Evolutionary conservation across 257 asterid genomes (phyloP).

Genomic region (Jaltomata sinuosa): DNA sequence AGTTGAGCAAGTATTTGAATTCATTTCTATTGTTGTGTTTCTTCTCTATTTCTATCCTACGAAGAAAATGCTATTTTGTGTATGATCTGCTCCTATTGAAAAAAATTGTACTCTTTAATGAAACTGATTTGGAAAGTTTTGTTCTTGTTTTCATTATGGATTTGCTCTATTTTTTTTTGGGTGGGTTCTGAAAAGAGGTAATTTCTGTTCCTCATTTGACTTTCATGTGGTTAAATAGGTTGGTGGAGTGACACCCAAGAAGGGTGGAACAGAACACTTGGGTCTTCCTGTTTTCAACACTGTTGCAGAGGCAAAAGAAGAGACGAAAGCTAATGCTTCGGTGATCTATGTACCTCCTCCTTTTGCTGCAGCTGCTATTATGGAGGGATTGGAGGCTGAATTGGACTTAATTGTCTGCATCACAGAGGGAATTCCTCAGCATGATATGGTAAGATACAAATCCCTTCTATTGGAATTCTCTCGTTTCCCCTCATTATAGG

Average conservation of each 20-base stretch:
- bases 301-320: constrained; percentile 93
- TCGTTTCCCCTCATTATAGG: neutral
- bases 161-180: neutral
- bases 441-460: constrained; percentile 71
- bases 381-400: constrained; percentile 94
- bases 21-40: neutral
- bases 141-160: neutral
- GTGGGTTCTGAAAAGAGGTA: neutral
- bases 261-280: constrained; percentile 96
- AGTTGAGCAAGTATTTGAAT: neutral
- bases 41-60: neutral
- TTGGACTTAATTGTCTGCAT: constrained; percentile 90
- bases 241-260: constrained; percentile 93
- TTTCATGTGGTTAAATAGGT: constrained; percentile 39
- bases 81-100: neutral
- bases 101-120: neutral
- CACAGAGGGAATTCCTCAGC: constrained; percentile 98
- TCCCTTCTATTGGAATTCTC: neutral
- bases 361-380: constrained; percentile 84
- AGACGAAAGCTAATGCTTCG: constrained; percentile 87
- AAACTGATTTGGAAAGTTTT: neutral
- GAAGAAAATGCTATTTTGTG: neutral
- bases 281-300: constrained; percentile 96
- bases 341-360: constrained; percentile 98
- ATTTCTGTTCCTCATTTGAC: neutral